Base-by-base conservation (phyloP, 2,329 filamentous ascomycete genomes). In the Pezicula neosporulosa region DNA sequence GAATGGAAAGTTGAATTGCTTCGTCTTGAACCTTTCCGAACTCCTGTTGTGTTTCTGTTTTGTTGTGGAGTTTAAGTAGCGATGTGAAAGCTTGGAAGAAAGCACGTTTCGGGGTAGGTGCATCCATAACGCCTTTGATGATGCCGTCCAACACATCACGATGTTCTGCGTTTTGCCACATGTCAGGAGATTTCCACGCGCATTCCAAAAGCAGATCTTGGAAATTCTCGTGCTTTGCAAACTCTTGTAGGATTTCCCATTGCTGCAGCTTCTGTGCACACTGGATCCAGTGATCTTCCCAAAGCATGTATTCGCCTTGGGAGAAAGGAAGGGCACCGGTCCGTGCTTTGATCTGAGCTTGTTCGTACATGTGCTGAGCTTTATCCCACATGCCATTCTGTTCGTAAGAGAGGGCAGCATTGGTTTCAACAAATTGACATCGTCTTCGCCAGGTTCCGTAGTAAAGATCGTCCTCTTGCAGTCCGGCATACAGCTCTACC, bases 311-410 rank as follows among this genome's bases (percentile, higher is more conserved):
- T 70, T 99, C 94, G 30, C 87, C 91, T 62, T 95, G 89, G 1
- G 93, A 96, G 69, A 97, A 97, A 0, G 94, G 93, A 55, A 97
- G 84, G n/a, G 93, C 90, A 47, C 92, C 94, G 0, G 93, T 97
- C 44, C 95, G 84, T 42, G 95, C 94, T 69, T 97, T 99, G 68
- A 99, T 90, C 70, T 99, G 95, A 0, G 95, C 94, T 50, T 87
- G 87, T 70, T 99, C 94, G 68, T 97, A 99, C 74, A 97, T 87
- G 64, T 89, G 89, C 72, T 99, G 95, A 1, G 95, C 92, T 71
- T 97, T 97, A 63, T 99, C 94, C 95, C 94, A 99, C 82, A 97
- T 96, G 44, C 94, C 94, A 62, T 96, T 96, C 67, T 99, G 95
- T 72, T 99, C 95, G 62, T 97, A 99, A 0, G 94, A 99, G 7